A percentile compares a stretch with the other conserved stretches of the same genome.
These are phyloP conservation scores for Rehmannia glutinosa DNA, from an alignment of 257 asterid species.

Conservation along the genomic window DNA sequence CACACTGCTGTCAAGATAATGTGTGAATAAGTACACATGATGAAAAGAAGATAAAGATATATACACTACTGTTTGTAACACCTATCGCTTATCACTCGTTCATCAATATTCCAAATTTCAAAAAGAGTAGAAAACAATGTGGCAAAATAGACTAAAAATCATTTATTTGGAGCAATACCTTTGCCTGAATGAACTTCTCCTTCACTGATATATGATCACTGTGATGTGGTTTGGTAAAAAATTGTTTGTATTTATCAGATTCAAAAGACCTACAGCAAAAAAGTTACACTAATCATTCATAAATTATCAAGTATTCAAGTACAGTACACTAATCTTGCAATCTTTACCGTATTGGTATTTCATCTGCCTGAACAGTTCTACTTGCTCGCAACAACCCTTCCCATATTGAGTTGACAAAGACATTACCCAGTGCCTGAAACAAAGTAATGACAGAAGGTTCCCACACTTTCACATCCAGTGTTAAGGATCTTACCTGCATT, in stretches of 20 bases:
- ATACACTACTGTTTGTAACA: not conserved
- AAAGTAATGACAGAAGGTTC: conserved; percentile 71
- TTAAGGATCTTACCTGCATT: conserved; percentile 79
- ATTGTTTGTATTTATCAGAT: conserved; percentile 65
- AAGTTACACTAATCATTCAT: not conserved
- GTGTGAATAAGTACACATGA: too few species aligned
- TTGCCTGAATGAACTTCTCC: conserved; percentile 87
- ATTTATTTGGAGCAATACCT: conserved; percentile 52
- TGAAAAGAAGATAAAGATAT: not conserved
- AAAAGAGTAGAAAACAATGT: not conserved
- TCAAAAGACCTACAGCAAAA: conserved; percentile 52
- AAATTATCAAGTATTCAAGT: conserved; percentile 1
- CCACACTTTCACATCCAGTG: conserved; percentile 91
- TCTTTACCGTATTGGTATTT: conserved; percentile 74
- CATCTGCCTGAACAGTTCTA: conserved; percentile 84
- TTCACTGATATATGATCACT: conserved; percentile 79
- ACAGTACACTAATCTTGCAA: not conserved
- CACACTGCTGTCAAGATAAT: too few species aligned
- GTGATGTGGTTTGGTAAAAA: conserved; percentile 65
- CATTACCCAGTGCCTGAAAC: conserved; percentile 83
- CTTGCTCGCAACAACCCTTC: conserved; percentile 73
- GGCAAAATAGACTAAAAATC: not conserved
- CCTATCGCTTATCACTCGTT: not conserved
- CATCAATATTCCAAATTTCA: not conserved
- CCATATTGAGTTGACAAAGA: conserved; percentile 79